Base-by-base conservation (phyloP, 768 basidiomycete species). In the Vishniacozyma victoriae region DNA sequence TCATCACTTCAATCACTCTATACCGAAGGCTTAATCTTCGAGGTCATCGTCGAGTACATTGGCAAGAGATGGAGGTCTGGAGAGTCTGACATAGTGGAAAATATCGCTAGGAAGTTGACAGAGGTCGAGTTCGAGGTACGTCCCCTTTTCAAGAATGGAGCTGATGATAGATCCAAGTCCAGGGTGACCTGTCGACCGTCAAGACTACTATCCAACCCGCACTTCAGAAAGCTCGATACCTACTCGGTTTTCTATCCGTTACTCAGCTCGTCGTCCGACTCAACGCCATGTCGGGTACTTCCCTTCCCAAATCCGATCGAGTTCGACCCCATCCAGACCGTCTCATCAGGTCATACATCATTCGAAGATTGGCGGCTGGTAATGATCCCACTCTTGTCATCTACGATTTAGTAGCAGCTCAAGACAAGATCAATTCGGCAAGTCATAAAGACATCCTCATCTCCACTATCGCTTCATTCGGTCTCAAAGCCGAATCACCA, bases 111-210 rank as follows among this genome's bases (percentile, higher is more conserved):
- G 35, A 50, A 53, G 19, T 29, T 66, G 24, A 50, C 53, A 3
- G 57, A 66, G 50, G 43, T 66, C 11, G 59, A 53, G 31, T 60
- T 62, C 26, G 64, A 66, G 46, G 60, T 66, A 44, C 51, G 62
- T 48, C 33, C 20, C 29, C n/a, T n/a, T 33, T n/a, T n/a, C n/a
- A 33, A 9, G 9, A n/a, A 9, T 33, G 29, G 29, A 9, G 25
- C 16, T 35, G 38, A 16, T n/a, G 6, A 5, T 42, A 61, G 60
- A 20, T 61, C 14, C 60, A 58, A 48, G 40, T 48, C 13, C 48
- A 48, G 25, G 55, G 49, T 3, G 36, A 49, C 35, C 23, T 42
- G 13, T 23, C 39, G 13, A 51, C 35, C 20, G 29, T 44, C 3
- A 44, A 39, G 35, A 36, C 45, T 29, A 44, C 27, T 33, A 51